These are phyloP conservation scores for Saposhnikovia divaricata DNA, from an alignment of 129 eudicot genomes.

Conservation along the genomic window DNA sequence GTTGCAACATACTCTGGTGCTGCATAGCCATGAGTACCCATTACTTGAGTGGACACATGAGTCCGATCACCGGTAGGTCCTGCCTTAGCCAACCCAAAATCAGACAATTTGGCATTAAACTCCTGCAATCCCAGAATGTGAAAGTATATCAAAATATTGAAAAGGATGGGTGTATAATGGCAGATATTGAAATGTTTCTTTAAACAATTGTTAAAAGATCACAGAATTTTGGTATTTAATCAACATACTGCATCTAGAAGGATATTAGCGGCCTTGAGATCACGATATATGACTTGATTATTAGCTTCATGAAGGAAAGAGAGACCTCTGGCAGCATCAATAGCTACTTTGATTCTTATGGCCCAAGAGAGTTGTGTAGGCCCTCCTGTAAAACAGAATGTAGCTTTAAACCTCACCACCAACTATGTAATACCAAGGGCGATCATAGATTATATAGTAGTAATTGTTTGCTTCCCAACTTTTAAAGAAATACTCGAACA, in stretches of 20 bases:
- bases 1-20: slow-evolving; percentile 96
- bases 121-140: slow-evolving; percentile 41
- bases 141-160: background rate
- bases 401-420: slow-evolving; percentile 3
- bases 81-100: slow-evolving; percentile 90
- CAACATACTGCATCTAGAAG: slow-evolving; percentile 65
- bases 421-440: background rate
- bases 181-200: background rate
- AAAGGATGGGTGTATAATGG: background rate
- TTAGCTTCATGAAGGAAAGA: slow-evolving; percentile 79
- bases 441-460: background rate
- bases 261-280: slow-evolving; percentile 82
- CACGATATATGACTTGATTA: slow-evolving; percentile 75
- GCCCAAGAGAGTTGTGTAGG: slow-evolving; percentile 92
- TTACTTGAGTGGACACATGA: slow-evolving; percentile 90
- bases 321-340: slow-evolving; percentile 84
- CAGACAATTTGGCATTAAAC: slow-evolving; percentile 81
- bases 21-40: slow-evolving; percentile 94
- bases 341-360: slow-evolving; percentile 75
- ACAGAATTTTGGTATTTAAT: background rate
- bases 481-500: background rate
- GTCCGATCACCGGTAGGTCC: slow-evolving; percentile 92
- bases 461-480: background rate
- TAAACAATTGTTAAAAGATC: background rate
- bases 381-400: slow-evolving; percentile 45